A percentile compares a stretch with the other conserved stretches of the same genome.
Evolutionary conservation across 2,329 filamentous ascomycete species (phyloP).

Genomic region (Coleophoma crateriformis): DNA sequence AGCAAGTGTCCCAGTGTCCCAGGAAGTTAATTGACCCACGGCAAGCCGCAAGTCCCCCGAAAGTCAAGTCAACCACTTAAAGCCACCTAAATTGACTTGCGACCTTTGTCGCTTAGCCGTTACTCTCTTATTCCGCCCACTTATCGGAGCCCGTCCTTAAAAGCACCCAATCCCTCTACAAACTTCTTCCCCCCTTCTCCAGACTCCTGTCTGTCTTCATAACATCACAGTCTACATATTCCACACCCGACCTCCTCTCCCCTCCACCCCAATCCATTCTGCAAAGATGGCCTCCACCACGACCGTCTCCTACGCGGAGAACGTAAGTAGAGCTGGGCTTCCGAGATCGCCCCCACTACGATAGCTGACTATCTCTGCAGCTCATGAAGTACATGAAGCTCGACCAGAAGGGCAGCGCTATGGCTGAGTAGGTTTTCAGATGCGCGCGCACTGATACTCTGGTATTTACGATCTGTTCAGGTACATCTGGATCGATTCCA

Average conservation of each 20-base stretch:
- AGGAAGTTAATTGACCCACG: no score
- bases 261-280: slow-evolving; percentile 4
- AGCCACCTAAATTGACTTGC: no score
- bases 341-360: slow-evolving; percentile 5
- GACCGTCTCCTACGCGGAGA: slow-evolving; percentile 30
- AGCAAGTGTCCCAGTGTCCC: no score
- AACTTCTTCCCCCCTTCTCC: no score
- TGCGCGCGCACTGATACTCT: slow-evolving; percentile 69
- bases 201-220: no score
- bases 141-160: no score
- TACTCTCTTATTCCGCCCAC: no score
- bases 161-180: no score
- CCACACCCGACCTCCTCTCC: neutral
- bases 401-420: slow-evolving; percentile 81
- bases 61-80: no score
- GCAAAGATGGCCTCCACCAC: slow-evolving; percentile 24
- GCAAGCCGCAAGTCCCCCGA: no score
- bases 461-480: slow-evolving; percentile 9
- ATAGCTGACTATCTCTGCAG: slow-evolving; percentile 37
- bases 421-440: slow-evolving; percentile 96
- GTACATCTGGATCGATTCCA: slow-evolving; percentile 91
- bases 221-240: no score
- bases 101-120: no score
- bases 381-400: slow-evolving; percentile 89
- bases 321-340: slow-evolving; percentile 26